phyloP scores from a whole-genome alignment of 2,329 filamentous ascomycete species.

The Zymoseptoria brevis region DNA sequence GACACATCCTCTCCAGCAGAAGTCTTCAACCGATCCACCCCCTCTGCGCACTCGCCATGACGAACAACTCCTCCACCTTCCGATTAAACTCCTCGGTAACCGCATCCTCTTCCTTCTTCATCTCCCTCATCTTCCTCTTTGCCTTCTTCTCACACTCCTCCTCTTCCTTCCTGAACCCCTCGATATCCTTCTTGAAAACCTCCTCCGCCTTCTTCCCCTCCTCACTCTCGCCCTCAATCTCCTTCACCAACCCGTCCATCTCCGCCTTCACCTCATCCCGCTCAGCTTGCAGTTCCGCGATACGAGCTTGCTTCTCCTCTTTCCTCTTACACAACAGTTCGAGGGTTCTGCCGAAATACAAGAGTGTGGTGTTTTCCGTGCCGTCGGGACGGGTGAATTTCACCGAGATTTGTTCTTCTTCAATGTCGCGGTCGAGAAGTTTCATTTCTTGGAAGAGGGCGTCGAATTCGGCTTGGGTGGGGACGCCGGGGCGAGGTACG shows the following conservation, averaged over 20 bases:
- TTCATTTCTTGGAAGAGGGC: slow-evolving; percentile 6
- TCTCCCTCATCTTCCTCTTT: slow-evolving; percentile 13
- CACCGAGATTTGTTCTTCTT: slow-evolving; percentile 14
- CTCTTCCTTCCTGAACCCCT: slow-evolving; percentile 11
- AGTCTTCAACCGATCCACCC: not conserved
- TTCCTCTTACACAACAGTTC: slow-evolving; percentile 10
- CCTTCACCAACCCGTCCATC: slow-evolving; percentile 12
- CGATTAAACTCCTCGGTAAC: slow-evolving; percentile 10
- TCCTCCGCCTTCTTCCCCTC: slow-evolving; percentile 4
- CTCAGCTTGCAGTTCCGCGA: slow-evolving; percentile 11
- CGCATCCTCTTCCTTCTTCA: slow-evolving; percentile 14
- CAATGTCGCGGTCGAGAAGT: slow-evolving; percentile 13
- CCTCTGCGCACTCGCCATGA: not conserved
- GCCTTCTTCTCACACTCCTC: slow-evolving; percentile 11
- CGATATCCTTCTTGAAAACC: slow-evolving; percentile 11
- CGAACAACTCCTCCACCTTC: slow-evolving; percentile 14
- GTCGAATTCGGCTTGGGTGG: slow-evolving; percentile 15
- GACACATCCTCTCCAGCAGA: too few species aligned
- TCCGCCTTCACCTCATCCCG: slow-evolving; percentile 13
- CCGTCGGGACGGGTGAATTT: slow-evolving; percentile 6
- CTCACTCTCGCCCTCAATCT: slow-evolving; percentile 9
- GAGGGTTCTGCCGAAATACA: slow-evolving; percentile 16
- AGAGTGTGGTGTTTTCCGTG: slow-evolving; percentile 1
- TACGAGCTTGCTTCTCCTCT: slow-evolving; percentile 8
- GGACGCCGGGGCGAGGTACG: slow-evolving; percentile 8